Conservation (phyloP, 2,329 filamentous ascomycete species). For the Magnaporthales sp. region DNA sequence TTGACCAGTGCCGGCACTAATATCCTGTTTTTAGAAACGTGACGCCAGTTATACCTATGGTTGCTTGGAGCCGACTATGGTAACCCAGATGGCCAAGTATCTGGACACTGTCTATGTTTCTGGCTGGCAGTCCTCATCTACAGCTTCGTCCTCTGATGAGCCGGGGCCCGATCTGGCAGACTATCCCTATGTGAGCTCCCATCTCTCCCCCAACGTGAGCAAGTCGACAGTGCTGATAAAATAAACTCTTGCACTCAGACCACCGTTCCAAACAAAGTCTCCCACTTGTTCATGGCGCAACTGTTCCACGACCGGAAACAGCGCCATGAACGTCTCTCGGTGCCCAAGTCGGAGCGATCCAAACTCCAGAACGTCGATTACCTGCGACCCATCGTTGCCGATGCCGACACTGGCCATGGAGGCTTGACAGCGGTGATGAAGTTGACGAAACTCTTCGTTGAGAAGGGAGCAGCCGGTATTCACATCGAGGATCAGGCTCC, state of each 20-base stretch:
- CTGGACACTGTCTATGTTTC: conserved; percentile 98
- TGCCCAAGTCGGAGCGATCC: conserved; percentile 61
- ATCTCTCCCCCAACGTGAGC: conserved; percentile 18
- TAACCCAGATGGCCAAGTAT: conserved; percentile 99
- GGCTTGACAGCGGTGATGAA: conserved; percentile 99
- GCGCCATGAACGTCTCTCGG: conserved; percentile 82
- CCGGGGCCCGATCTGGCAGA: conserved; percentile 96
- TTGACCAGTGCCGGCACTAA: neutral
- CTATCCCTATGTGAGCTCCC: conserved; percentile 69
- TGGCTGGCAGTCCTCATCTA: conserved; percentile 97
- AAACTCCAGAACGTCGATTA: conserved; percentile 81
- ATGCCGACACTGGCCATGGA: conserved; percentile 95
- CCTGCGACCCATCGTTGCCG: conserved; percentile 89
- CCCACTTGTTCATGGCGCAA: conserved; percentile 96
- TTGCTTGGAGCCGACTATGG: conserved; percentile 94
- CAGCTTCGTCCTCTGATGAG: conserved; percentile 89
- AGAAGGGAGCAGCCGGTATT: conserved; percentile 93
- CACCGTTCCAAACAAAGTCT: conserved; percentile 96
- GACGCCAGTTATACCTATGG: conserved; percentile 93
- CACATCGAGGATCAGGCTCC: conserved; percentile 98
- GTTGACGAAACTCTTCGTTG: conserved; percentile 93
- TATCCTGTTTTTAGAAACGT: conserved; percentile 24
- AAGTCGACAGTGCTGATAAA: neutral
- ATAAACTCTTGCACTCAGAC: conserved; percentile 35
- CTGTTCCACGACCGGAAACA: conserved; percentile 99